These are phyloP conservation scores for Wickerhamomyces mucosus DNA, from an alignment of 805 yeast species.

Conservation along the genomic window DNA sequence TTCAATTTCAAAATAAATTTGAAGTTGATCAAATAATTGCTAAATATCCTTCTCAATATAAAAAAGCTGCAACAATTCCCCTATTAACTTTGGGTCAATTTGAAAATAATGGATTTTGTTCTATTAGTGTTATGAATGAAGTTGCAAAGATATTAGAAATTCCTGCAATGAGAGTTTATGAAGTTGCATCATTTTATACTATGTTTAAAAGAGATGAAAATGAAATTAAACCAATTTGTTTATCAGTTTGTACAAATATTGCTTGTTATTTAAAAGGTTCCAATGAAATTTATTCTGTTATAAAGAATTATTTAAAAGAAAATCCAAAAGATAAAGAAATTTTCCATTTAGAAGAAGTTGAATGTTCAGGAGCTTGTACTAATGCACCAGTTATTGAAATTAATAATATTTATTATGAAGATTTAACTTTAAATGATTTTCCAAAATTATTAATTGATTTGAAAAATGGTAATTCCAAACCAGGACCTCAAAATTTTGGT, in stretches of 20 bases:
- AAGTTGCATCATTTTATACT: slow-evolving; percentile 86
- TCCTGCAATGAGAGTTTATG: slow-evolving; percentile 93
- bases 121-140: slow-evolving; percentile 82
- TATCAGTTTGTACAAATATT: slow-evolving; percentile 84
- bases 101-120: slow-evolving; percentile 78
- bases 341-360: slow-evolving; percentile 81
- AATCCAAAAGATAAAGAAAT: slow-evolving; percentile 58
- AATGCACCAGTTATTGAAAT: slow-evolving; percentile 85
- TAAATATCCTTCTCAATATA: slow-evolving; percentile 80
- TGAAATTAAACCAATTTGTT: slow-evolving; percentile 77
- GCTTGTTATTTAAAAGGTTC: slow-evolving; percentile 83
- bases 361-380: slow-evolving; percentile 87
- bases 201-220: slow-evolving; percentile 63
- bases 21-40: slow-evolving; percentile 67
- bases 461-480: slow-evolving; percentile 47
- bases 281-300: slow-evolving; percentile 67
- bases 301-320: slow-evolving; percentile 50
- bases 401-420: slow-evolving; percentile 78
- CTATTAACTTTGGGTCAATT: slow-evolving; percentile 71
- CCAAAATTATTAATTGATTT: slow-evolving; percentile 52
- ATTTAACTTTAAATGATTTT: slow-evolving; percentile 60
- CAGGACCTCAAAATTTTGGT: slow-evolving; percentile 59
- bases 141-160: slow-evolving; percentile 77
- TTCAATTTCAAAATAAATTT: slow-evolving; percentile 64
- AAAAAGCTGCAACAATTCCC: slow-evolving; percentile 85